Base-by-base conservation (phyloP, 2,329 filamentous ascomycete species). In the Cordyceps tenuipes region DNA sequence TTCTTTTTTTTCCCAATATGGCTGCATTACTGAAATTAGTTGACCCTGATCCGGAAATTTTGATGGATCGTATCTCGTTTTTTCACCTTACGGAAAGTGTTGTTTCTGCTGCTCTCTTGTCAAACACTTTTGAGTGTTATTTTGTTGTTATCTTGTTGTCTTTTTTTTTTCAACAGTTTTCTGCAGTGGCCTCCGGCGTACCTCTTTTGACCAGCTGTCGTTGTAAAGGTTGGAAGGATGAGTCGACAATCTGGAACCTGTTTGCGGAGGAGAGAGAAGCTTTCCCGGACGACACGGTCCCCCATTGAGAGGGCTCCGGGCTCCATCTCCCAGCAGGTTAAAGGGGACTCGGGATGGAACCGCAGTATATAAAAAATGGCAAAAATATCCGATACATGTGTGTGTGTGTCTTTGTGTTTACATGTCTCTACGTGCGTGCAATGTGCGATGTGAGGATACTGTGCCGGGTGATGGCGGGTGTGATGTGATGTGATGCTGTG, bases 31-130 rank as follows among this genome's bases (percentile, higher is more conserved):
- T 51, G 58, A 44, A 60, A 60, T 60, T 50, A 56, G 44, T 54
- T 43, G 50, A 39, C 43, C 58, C 46, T 36, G 58, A 50, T 60
- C 58, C 58, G 21, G 23, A 43, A 54, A 34, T 52, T 36, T 51
- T 51, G 19, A 56, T 46, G 58, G 58, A 60, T 60, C 58, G 51
- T 57, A 56, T 56, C 43, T 49, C 39, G 53, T 55, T 55, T 56
- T 68, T 65, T 62, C 60, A 64, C 43, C 34, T 46, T 46, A 68
- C 68, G 66, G 67, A 71, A 67, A 68, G 39, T 69, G 67, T 66
- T 68, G 66, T 67, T 60, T 63, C 44, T 60, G 43, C 54, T 55
- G 52, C 63, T 64, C 63, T 64, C 34, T 64, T 64, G 60, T 66
- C 65, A 61, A 52, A 52, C 48, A 46, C 48, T 41, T 29, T 59